Evolutionary conservation across 2,329 filamentous ascomycete genomes (phyloP).

Genomic region (Fusarium floridanum): DNA sequence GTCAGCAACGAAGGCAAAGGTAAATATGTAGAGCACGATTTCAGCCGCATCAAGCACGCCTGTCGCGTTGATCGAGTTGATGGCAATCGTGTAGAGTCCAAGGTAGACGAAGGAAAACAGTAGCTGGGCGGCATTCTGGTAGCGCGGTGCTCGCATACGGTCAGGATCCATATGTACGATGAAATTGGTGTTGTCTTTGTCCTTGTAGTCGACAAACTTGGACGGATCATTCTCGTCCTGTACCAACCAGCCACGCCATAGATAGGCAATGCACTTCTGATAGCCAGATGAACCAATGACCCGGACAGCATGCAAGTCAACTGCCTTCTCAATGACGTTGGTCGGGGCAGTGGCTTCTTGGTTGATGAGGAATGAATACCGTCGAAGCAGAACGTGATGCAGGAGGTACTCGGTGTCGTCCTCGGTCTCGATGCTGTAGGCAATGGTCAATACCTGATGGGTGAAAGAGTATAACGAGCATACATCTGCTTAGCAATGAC

Average conservation of each 20-base stretch:
- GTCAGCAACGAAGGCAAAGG: slow-evolving; percentile 89
- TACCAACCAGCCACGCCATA: slow-evolving; percentile 97
- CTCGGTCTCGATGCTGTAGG: slow-evolving; percentile 84
- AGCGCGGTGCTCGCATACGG: slow-evolving; percentile 90
- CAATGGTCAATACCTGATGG: neutral
- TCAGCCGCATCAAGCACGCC: slow-evolving; percentile 90
- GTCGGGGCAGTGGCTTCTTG: slow-evolving; percentile 78
- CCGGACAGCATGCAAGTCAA: slow-evolving; percentile 89
- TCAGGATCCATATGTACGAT: slow-evolving; percentile 91
- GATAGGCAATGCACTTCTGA: slow-evolving; percentile 91
- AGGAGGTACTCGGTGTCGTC: slow-evolving; percentile 84
- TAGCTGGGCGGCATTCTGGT: slow-evolving; percentile 92
- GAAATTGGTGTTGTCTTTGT: slow-evolving; percentile 83
- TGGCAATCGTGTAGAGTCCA: slow-evolving; percentile 86
- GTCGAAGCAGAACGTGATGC: slow-evolving; percentile 84
- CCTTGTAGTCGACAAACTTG: slow-evolving; percentile 89
- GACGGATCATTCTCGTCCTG: slow-evolving; percentile 92
- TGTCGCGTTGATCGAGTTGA: slow-evolving; percentile 91
- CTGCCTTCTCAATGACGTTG: slow-evolving; percentile 93
- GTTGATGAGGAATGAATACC: slow-evolving; percentile 85
- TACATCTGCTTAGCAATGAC: slow-evolving; percentile 86
- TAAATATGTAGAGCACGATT: slow-evolving; percentile 89
- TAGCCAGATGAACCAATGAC: slow-evolving; percentile 95
- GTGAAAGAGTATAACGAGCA: slow-evolving; percentile 35
- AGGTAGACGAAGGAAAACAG: slow-evolving; percentile 87